Evolutionary conservation across 1,139 yeast genomes (phyloP), one percentile per base, ranked within the genome.

Genomic region (Neolecta irregularis): DNA sequence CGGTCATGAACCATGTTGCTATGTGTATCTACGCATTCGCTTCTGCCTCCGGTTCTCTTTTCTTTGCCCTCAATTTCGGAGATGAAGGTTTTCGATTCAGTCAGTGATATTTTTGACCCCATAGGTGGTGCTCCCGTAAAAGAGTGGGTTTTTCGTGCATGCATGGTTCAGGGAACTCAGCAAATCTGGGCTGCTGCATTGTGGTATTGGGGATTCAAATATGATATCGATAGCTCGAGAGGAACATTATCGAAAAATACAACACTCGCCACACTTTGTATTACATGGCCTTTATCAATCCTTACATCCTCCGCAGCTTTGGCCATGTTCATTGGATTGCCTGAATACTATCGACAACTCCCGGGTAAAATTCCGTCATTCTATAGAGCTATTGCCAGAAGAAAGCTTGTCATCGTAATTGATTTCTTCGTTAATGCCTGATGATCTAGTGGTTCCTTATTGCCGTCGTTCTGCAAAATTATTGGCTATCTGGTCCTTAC

Each of bases 391-490:
- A 26, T 39, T 7, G 24, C 36, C 6, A 28, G 41, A 6, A 29
- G 41, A 9, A 30, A 33, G 18, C 19, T 39, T 16, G 39, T 39
- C n/a, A 24, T 39, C 11, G n/a, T n/a, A n/a, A n/a, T n/a, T n/a
- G n/a, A n/a, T n/a, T n/a, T n/a, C n/a, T n/a, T n/a, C n/a, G n/a
- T n/a, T n/a, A n/a, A n/a, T n/a, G n/a, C n/a, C n/a, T n/a, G n/a
- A n/a, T n/a, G n/a, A n/a, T n/a, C n/a, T n/a, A n/a, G n/a, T 39
- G 41, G 41, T 39, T 39, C 31, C 16, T 39, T 28, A 31, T 39
- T 12, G 40, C 37, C 6, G 28, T 32, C 11, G 20, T 39, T 23
- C 21, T 39, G 13, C 41, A 39, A 22, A 39, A 39, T 17, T 39
- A 39, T 31, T 39, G 41, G 41, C 36, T 39, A 19, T 30, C 41